These are phyloP conservation scores for Hyaloscypha variabilis DNA, from an alignment of 495 filamentous ascomycete genomes.

Conservation along the genomic window DNA sequence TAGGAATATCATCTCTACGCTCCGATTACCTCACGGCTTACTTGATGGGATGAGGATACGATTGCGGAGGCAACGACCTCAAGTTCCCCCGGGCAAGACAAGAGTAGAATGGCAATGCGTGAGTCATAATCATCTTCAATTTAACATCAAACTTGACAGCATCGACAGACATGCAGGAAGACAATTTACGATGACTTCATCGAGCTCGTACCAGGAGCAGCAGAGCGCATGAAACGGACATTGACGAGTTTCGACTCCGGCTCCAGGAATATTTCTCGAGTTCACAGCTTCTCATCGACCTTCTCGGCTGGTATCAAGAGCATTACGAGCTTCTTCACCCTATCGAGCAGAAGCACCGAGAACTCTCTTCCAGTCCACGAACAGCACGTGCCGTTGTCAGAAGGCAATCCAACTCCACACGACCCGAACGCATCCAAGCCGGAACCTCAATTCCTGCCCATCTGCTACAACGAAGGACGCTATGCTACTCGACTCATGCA, in stretches of 20 bases:
- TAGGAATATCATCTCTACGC: too few relatives aligned
- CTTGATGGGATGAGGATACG: neutral
- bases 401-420: neutral
- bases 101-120: slow-evolving; percentile 24
- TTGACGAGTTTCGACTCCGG: neutral
- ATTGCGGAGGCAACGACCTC: neutral
- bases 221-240: neutral
- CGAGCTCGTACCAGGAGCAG: slow-evolving; percentile 14
- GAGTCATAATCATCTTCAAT: neutral
- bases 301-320: too few relatives aligned
- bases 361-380: too few relatives aligned
- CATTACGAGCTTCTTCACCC: too few relatives aligned
- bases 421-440: neutral
- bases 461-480: slow-evolving; percentile 14
- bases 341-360: too few relatives aligned
- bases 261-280: neutral
- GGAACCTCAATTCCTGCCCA: slow-evolving; percentile 16
- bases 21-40: neutral
- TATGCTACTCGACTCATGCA: slow-evolving; percentile 26
- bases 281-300: too few relatives aligned
- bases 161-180: slow-evolving; percentile 23
- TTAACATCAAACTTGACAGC: neutral
- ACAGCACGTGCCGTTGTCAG: too few relatives aligned
- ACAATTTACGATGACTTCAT: slow-evolving; percentile 22
- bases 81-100: slow-evolving; percentile 1